Conservation (phyloP, 73 alveolate genomes). For the Blepharisma stoltei region DNA sequence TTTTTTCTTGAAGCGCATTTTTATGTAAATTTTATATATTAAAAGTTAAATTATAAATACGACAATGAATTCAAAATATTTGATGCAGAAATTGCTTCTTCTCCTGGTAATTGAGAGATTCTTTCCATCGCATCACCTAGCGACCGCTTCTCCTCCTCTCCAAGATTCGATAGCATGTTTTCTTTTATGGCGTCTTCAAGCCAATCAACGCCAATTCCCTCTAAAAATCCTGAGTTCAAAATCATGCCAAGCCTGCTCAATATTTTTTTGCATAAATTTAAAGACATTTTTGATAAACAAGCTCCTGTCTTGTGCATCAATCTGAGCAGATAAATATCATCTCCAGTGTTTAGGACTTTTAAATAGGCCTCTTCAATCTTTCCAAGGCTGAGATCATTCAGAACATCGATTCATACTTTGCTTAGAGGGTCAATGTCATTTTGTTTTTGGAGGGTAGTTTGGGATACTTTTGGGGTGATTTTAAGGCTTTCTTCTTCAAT, state of each 20-base stretch:
- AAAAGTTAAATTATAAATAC: neutral
- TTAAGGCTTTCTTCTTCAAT: no score
- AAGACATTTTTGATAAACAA: neutral
- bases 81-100: neutral
- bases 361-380: conserved; percentile 10
- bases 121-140: neutral
- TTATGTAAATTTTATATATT: no score
- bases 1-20: no score
- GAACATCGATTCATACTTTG: conserved; percentile 7
- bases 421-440: neutral
- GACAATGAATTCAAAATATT: neutral
- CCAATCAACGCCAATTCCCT: neutral
- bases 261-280: neutral
- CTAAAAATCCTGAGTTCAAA: neutral
- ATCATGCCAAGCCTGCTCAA: conserved; percentile 4
- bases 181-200: neutral
- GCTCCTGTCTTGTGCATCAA: conserved; percentile 25
- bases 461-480: no score
- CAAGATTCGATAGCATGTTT: neutral
- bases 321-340: conserved; percentile 25
- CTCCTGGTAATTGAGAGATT: conserved; percentile 14
- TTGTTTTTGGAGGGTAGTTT: neutral
- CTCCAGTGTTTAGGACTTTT: conserved; percentile 23
- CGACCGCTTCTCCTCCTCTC: neutral
- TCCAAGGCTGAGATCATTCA: neutral